phyloP scores from a whole-genome alignment of 225 moss, liverwort and hornwort genomes.

The Antitrichia curtipendula region DNA sequence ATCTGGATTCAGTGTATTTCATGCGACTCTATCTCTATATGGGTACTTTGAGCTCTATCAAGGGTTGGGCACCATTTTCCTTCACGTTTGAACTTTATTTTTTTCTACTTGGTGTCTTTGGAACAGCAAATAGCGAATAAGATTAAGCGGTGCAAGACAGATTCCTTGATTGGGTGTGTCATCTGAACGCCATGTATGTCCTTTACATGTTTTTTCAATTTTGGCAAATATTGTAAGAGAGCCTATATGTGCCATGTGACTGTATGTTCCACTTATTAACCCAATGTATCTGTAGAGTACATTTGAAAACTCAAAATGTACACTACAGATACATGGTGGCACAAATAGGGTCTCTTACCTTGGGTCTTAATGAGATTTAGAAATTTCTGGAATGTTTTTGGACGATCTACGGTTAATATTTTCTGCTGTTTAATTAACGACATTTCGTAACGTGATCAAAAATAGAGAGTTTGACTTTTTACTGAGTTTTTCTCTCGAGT shows the following conservation, averaged over 20 bases:
- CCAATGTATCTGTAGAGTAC: no score
- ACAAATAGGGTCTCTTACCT: background rate
- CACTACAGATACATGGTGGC: no score
- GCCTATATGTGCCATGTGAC: background rate
- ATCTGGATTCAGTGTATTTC: background rate
- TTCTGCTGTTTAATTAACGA: background rate
- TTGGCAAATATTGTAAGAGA: background rate
- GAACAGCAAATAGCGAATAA: constrained; percentile 73
- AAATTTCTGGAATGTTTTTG: background rate
- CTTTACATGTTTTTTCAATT: background rate
- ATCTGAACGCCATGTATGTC: background rate
- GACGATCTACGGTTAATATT: background rate
- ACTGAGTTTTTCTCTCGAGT: background rate
- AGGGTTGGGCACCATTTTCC: background rate
- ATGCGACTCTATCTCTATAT: background rate
- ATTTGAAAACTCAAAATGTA: background rate
- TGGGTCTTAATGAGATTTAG: background rate
- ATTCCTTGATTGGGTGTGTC: constrained; percentile 66
- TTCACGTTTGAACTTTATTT: background rate
- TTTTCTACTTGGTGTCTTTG: background rate
- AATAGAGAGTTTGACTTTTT: background rate
- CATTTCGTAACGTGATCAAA: background rate
- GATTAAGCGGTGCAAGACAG: constrained; percentile 93
- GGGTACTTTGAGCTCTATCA: background rate
- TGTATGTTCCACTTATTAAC: no score